Base-by-base conservation (phyloP, 2,329 filamentous ascomycete species). In the Cercospora citrullina region DNA sequence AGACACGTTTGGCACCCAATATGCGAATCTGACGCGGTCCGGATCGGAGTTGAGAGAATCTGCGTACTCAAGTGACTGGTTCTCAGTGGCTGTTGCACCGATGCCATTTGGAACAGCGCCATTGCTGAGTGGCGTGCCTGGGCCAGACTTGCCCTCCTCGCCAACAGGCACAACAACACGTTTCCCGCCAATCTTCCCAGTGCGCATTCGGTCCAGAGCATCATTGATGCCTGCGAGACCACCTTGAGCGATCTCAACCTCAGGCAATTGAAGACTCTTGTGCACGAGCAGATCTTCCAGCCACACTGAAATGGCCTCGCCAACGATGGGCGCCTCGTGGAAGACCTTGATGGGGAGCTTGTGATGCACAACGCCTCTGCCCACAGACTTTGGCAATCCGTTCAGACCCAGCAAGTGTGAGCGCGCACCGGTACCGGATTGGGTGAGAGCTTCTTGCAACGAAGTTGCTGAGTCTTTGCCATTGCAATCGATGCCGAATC, bases 301-400 rank as follows among this genome's bases (percentile, higher is more conserved):
- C 91, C 91, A 93, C 1, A 80, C 76, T 12, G 87, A 87, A 64
- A 92, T 76, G 0, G 82, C 83, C 69, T 88, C 85, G 0, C 91
- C 91, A 0, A 93, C 81, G 1, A 82, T 82, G 0, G 87, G 85
- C 0, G 89, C 84, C 67, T 90, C 87, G 74, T 94, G 91, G 74
- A 92, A 93, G 4, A 92, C 74, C 77, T 93, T 93, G 69, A 94
- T 91, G 0, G 91, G 91, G 0, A 93, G 88, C 0, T 83, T 87
- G 74, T 92, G 90, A 66, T 88, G 84, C 5, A 81, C 76, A 0
- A 88, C 81, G 0, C 83, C 83, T 0, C 80, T 79, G 0, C 78
- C 77, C 1, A 79, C 77, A 4, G 80, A 80, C 74, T 91, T 91
- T 0, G 91, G 91, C 3, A 92, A 71, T 0, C 90, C 90, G 0